Evolutionary conservation across 345 rosid genomes (phyloP), one percentile per base, ranked within the genome.

Genomic region (Theobroma cacao): DNA sequence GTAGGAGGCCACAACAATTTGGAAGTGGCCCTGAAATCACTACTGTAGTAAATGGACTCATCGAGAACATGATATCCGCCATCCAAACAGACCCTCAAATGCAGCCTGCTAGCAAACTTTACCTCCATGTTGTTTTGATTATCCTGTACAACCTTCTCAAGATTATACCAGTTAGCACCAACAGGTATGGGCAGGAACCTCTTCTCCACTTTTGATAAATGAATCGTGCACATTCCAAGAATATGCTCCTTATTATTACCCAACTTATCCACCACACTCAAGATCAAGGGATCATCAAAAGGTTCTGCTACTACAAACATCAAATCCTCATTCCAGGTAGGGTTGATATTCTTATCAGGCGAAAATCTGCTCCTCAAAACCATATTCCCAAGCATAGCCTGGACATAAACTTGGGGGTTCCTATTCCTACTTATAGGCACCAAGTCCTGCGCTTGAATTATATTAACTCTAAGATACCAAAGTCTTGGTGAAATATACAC

Each of bases 61-160:
- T 89, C 91, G 0, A 87, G 80, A 43, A 89, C 89, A 77, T 89
- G 92, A 47, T 89, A 87, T 14, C 88, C 86, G 43, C 90, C 92
- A 7, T 89, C 92, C 65, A 89, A 80, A n/a, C 81, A 79, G 38
- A 85, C 70, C 75, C 86, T 79, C 81, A 89, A n/a, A 60, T 87
- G 90, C 65, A 89, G 78, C 84, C 89, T 84, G 45, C 90, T 80
- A 0, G 88, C 84, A 26, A 84, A 82, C 45, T 79, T 85, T 20
- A 20, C 81, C 3, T 64, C 59, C 56, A 9, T 17, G 2, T 66
- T 78, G 2, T 79, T 41, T 0, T 58, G 65, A 41, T 36, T 61
- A 24, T 12, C 66, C 18, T 55, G 48, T 7, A 5, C 52, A 24
- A 58, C 18, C 7, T 26, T 81, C 40, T 84, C 84, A 7, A 88